A percentile compares a stretch with the other conserved stretches of the same genome.
Conservation (phyloP, 1,139 yeast species). For the Geotrichum siamense region DNA sequence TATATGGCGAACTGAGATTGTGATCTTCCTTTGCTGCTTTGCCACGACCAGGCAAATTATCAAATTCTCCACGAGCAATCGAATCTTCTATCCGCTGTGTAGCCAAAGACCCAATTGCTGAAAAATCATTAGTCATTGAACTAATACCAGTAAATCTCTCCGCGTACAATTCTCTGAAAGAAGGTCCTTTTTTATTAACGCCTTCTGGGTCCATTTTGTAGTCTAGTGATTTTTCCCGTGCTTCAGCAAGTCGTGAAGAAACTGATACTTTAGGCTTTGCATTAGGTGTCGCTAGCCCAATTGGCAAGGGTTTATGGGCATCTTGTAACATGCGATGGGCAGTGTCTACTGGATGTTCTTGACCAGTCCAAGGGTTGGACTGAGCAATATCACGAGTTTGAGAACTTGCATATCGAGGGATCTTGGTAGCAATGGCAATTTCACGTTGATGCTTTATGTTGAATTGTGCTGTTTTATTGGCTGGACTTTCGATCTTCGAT, state of each 20-base stretch:
- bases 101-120: constrained; percentile 58
- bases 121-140: constrained; percentile 45
- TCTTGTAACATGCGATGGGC: constrained; percentile 60
- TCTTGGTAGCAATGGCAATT: constrained; percentile 34
- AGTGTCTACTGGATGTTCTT: constrained; percentile 47
- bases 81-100: constrained; percentile 70
- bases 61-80: constrained; percentile 62
- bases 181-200: constrained; percentile 39
- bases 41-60: constrained; percentile 55
- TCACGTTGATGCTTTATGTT: constrained; percentile 34
- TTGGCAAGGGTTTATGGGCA: constrained; percentile 43
- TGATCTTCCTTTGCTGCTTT: constrained; percentile 40
- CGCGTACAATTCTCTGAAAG: constrained; percentile 54
- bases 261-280: constrained; percentile 20
- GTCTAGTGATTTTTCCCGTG: constrained; percentile 61
- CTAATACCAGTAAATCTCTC: constrained; percentile 59
- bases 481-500: constrained; percentile 16
- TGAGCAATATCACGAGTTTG: constrained; percentile 51
- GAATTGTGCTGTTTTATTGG: constrained; percentile 21
- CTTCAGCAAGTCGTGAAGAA: constrained; percentile 45
- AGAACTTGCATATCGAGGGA: constrained; percentile 43
- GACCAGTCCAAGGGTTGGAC: constrained; percentile 62
- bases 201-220: constrained; percentile 44
- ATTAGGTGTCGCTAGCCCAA: constrained; percentile 9
- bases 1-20: constrained; percentile 37